phyloP scores from a whole-genome alignment of 257 asterid genomes.

The Anisodus tanguticus region DNA sequence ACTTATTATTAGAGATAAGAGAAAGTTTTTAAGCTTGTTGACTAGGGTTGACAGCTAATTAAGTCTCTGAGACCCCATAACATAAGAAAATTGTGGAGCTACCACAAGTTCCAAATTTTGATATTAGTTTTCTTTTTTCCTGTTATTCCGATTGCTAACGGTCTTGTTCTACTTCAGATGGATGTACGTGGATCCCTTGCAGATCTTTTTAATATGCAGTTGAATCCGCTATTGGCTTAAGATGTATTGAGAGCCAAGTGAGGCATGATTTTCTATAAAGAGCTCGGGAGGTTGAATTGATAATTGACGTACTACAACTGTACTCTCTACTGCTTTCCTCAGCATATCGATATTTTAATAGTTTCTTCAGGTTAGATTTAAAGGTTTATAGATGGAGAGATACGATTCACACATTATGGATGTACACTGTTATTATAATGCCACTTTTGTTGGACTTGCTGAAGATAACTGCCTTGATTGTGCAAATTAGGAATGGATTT shows the following conservation, averaged over 20 bases:
- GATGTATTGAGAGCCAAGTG: slow-evolving; percentile 18
- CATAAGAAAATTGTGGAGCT: background rate
- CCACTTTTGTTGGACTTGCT: slow-evolving; percentile 15
- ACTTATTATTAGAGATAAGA: background rate
- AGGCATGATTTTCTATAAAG: background rate
- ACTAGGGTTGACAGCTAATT: background rate
- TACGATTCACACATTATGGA: background rate
- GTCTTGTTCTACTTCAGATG: slow-evolving; percentile 55
- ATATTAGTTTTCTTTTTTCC: background rate
- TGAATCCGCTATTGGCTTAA: slow-evolving; percentile 53
- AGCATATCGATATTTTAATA: background rate
- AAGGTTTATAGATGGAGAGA: background rate
- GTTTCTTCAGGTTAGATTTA: slow-evolving; percentile 21
- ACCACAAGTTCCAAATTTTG: slow-evolving; percentile 14
- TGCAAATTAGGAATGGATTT: slow-evolving; percentile 4
- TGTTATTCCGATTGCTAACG: slow-evolving; percentile 23
- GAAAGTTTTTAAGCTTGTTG: background rate
- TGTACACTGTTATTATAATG: background rate
- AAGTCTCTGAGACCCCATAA: background rate
- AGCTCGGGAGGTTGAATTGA: background rate
- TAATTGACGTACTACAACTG: background rate
- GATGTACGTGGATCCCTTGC: slow-evolving; percentile 92
- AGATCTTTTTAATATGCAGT: slow-evolving; percentile 75
- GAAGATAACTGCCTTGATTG: background rate
- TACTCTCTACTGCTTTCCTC: background rate